A percentile compares a stretch with the other conserved stretches of the same genome.
Evolutionary conservation across 2,329 filamentous ascomycete species (phyloP).

Genomic region (Hymenoscyphus linearis): DNA sequence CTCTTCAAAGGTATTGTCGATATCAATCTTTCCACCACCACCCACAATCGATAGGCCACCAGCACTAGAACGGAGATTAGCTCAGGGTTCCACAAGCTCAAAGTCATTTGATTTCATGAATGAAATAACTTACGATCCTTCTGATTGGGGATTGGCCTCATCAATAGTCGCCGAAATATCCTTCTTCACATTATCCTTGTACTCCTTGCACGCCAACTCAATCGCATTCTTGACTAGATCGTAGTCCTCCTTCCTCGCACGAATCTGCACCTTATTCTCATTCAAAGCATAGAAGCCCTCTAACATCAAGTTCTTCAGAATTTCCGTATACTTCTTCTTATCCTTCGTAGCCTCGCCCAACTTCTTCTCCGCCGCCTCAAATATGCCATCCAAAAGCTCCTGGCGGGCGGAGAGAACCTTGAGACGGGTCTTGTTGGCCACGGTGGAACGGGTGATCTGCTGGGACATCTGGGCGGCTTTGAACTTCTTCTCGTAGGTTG

Average conservation of each 20-base stretch:
- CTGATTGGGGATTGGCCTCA: constrained; percentile 72
- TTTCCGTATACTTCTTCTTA: constrained; percentile 66
- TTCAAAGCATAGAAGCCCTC: constrained; percentile 86
- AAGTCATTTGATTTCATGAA: not conserved
- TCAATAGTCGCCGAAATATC: constrained; percentile 68
- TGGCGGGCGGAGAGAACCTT: constrained; percentile 82
- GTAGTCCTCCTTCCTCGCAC: constrained; percentile 74
- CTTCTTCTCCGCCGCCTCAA: constrained; percentile 72
- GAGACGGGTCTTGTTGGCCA: constrained; percentile 93
- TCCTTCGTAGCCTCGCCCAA: constrained; percentile 63
- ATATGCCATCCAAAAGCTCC: constrained; percentile 85
- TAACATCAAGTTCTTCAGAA: constrained; percentile 76
- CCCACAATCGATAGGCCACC: constrained; percentile 80
- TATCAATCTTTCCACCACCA: constrained; percentile 87
- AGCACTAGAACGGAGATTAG: constrained; percentile 48
- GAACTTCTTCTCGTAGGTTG: constrained; percentile 96
- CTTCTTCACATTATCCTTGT: constrained; percentile 70
- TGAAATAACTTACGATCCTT: constrained; percentile 67
- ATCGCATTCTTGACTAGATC: constrained; percentile 73
- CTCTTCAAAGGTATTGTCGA: constrained; percentile 97
- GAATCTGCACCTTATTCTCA: constrained; percentile 70
- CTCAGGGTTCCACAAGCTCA: constrained; percentile 4
- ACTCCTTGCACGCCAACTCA: constrained; percentile 71
- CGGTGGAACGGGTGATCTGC: constrained; percentile 95
- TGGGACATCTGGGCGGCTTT: constrained; percentile 98